phyloP scores from a whole-genome alignment of 2,329 filamentous ascomycete genomes.

The Botrytis elliptica region DNA sequence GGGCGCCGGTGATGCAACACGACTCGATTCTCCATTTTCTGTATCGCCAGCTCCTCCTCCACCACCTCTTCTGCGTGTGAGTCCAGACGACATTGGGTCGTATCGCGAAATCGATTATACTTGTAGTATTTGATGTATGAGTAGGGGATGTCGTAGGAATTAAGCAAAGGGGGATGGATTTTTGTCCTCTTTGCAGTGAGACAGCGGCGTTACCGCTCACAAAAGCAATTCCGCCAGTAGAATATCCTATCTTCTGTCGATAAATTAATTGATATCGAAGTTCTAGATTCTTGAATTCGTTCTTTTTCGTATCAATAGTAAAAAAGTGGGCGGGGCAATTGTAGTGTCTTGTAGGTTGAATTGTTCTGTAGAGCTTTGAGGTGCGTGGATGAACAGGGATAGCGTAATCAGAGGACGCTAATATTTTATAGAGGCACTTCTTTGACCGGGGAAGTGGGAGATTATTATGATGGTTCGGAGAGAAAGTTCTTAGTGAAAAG shows the following conservation, averaged over 20 bases:
- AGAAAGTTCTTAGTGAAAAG: not conserved
- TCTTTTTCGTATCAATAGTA: slow-evolving; percentile 7
- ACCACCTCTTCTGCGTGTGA: slow-evolving; percentile 66
- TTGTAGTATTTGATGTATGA: slow-evolving; percentile 23
- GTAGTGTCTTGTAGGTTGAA: slow-evolving; percentile 19
- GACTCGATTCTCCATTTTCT: slow-evolving; percentile 62
- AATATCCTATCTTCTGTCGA: slow-evolving; percentile 7
- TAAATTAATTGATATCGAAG: not conserved
- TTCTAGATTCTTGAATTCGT: slow-evolving; percentile 7
- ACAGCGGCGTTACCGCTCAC: slow-evolving; percentile 23
- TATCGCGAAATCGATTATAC: slow-evolving; percentile 19
- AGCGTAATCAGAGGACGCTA: slow-evolving; percentile 18
- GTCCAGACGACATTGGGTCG: slow-evolving; percentile 49
- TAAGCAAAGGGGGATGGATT: slow-evolving; percentile 30
- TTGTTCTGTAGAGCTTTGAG: slow-evolving; percentile 21
- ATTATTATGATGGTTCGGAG: slow-evolving; percentile 5
- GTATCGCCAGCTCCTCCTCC: slow-evolving; percentile 61
- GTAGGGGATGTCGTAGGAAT: slow-evolving; percentile 25
- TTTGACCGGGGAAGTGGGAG: slow-evolving; percentile 19
- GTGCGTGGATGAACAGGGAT: slow-evolving; percentile 21
- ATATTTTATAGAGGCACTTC: slow-evolving; percentile 20
- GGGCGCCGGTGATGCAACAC: slow-evolving; percentile 64
- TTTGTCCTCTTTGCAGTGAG: slow-evolving; percentile 16
- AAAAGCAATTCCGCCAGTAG: slow-evolving; percentile 20
- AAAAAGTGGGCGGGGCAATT: slow-evolving; percentile 22